These are phyloP conservation scores for Talaromyces sp. DNA, from an alignment of 2,329 filamentous ascomycete genomes.

Conservation along the genomic window DNA sequence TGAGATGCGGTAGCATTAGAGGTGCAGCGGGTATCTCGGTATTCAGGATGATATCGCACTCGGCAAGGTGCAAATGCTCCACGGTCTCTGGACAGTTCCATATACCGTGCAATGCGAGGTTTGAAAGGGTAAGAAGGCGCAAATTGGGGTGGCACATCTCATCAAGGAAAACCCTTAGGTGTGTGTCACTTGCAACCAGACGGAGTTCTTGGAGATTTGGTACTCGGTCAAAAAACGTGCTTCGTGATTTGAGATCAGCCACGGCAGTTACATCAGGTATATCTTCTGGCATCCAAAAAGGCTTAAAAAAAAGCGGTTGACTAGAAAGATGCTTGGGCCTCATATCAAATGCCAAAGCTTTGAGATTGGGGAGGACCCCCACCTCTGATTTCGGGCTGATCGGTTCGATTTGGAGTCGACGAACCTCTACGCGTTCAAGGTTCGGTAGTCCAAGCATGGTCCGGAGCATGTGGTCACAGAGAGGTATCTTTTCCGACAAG, in stretches of 20 bases:
- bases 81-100: not conserved
- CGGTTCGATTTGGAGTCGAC: not conserved
- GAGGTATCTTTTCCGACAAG: slow-evolving; percentile 24
- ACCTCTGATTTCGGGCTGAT: not conserved
- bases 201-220: slow-evolving; percentile 13
- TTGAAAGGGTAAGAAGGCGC: not conserved
- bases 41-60: not conserved
- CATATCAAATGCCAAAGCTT: not conserved
- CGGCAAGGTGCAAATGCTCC: slow-evolving; percentile 4
- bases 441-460: slow-evolving; percentile 26
- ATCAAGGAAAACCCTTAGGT: not conserved
- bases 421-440: slow-evolving; percentile 20
- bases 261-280: not conserved
- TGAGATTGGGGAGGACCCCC: slow-evolving; percentile 6
- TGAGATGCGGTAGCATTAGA: slow-evolving; percentile 31
- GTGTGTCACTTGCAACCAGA: not conserved
- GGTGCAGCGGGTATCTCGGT: not conserved
- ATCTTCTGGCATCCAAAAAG: not conserved
- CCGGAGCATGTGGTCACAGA: not conserved
- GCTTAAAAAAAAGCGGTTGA: not conserved
- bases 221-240: not conserved
- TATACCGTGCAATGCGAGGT: not conserved
- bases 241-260: not conserved
- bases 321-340: not conserved
- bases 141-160: slow-evolving; percentile 4